Percentiles rank a stretch among this genome's conserved stretches.
Conservation (phyloP, 2,329 filamentous ascomycete genomes). For the Thermoascus crustaceus region DNA sequence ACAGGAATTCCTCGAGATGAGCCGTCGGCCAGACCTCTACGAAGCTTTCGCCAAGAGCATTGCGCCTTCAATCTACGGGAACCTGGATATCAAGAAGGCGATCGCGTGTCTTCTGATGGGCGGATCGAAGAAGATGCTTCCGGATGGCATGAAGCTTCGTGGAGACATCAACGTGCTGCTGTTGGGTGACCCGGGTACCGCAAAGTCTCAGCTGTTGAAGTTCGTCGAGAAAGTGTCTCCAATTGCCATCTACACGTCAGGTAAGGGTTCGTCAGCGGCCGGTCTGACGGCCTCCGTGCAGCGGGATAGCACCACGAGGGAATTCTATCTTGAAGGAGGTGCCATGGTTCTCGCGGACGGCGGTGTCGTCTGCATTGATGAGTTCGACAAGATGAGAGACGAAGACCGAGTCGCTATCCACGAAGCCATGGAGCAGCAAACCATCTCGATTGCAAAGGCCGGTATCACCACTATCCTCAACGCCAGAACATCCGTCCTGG, state of each 20-base stretch:
- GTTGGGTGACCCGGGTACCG: slow-evolving; percentile 93
- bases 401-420: slow-evolving; percentile 97
- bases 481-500: slow-evolving; percentile 86
- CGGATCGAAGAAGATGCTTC: slow-evolving; percentile 94
- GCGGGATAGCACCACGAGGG: slow-evolving; percentile 79
- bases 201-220: slow-evolving; percentile 93
- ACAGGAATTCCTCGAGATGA: slow-evolving; percentile 90
- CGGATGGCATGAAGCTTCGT: slow-evolving; percentile 94
- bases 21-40: slow-evolving; percentile 85
- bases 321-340: slow-evolving; percentile 96
- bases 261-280: slow-evolving; percentile 93
- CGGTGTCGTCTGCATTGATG: slow-evolving; percentile 95
- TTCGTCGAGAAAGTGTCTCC: slow-evolving; percentile 95
- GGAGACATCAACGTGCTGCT: slow-evolving; percentile 97
- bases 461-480: slow-evolving; percentile 98
- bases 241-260: slow-evolving; percentile 97
- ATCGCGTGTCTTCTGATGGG: slow-evolving; percentile 90
- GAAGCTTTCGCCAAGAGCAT: slow-evolving; percentile 84
- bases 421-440: slow-evolving; percentile 99
- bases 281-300: slow-evolving; percentile 97
- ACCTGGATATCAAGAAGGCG: slow-evolving; percentile 91
- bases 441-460: slow-evolving; percentile 96
- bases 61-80: slow-evolving; percentile 95
- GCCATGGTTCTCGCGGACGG: slow-evolving; percentile 97
- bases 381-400: slow-evolving; percentile 99